Percentiles rank a stretch among this genome's conserved stretches.
Evolutionary conservation across 495 filamentous ascomycete genomes (phyloP).

Genomic region (Penicillium roqueforti): DNA sequence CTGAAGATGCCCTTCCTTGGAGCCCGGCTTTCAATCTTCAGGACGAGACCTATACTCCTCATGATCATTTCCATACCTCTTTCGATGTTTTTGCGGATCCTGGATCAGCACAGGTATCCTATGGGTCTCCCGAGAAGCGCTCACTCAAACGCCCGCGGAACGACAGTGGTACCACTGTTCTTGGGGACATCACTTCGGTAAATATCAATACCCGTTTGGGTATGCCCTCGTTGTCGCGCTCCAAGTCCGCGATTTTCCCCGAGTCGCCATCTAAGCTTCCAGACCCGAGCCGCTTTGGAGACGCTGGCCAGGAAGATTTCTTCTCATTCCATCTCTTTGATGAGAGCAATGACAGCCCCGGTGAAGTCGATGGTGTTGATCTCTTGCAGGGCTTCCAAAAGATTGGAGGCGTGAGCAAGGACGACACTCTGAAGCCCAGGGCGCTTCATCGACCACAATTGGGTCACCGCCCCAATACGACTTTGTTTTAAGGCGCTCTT

Average conservation of each 20-base stretch:
- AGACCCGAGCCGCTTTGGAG: slow-evolving; percentile 54
- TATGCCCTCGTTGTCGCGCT: slow-evolving; percentile 31
- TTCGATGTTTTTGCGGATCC: slow-evolving; percentile 75
- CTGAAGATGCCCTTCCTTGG: slow-evolving; percentile 62
- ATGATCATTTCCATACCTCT: slow-evolving; percentile 46
- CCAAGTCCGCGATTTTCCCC: slow-evolving; percentile 44
- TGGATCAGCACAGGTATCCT: slow-evolving; percentile 45
- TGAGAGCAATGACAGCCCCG: slow-evolving; percentile 46
- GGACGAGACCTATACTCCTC: slow-evolving; percentile 47
- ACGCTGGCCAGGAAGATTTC: slow-evolving; percentile 55
- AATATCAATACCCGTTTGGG: slow-evolving; percentile 48
- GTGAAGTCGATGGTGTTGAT: slow-evolving; percentile 69
- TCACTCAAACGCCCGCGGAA: slow-evolving; percentile 59
- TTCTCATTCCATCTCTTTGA: slow-evolving; percentile 58
- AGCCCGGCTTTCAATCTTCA: slow-evolving; percentile 74
- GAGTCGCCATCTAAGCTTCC: slow-evolving; percentile 45
- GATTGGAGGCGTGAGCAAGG: slow-evolving; percentile 59
- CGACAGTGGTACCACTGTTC: slow-evolving; percentile 48
- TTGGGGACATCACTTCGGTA: slow-evolving; percentile 61
- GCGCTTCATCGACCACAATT: slow-evolving; percentile 37
- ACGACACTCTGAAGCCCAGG: slow-evolving; percentile 28
- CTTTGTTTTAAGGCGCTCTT: slow-evolving; percentile 34
- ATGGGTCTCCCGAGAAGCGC: slow-evolving; percentile 73
- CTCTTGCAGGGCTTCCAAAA: slow-evolving; percentile 86
- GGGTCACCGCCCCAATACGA: slow-evolving; percentile 42